Conservation (phyloP, 140 eudicot genomes). For the Cichorium intybus region DNA sequence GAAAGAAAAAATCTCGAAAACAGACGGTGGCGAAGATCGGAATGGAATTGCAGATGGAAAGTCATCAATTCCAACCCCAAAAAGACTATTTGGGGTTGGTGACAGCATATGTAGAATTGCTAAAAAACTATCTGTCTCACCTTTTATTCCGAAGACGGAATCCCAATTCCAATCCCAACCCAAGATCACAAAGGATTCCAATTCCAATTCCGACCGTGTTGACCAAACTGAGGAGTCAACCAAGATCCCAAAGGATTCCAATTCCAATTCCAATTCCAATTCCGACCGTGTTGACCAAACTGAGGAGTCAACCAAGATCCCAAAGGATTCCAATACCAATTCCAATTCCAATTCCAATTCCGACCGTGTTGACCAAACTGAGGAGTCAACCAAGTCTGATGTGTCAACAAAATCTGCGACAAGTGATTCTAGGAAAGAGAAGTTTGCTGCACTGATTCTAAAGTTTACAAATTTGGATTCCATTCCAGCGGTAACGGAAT, state of each 20-base stretch:
- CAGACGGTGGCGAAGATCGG: neutral
- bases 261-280: neutral
- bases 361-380: constrained; percentile 1
- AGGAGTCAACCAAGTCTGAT: constrained; percentile 5
- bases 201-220: neutral
- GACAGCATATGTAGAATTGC: constrained; percentile 32
- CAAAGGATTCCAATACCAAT: neutral
- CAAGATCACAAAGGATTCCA: neutral
- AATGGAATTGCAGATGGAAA: constrained; percentile 7
- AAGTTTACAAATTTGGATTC: constrained; percentile 55
- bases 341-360: too few relatives aligned
- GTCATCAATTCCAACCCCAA: constrained; percentile 25
- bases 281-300: neutral
- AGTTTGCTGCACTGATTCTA: constrained; percentile 42
- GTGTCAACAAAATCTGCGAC: neutral
- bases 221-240: constrained; percentile 12
- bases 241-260: constrained; percentile 16
- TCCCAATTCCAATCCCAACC: constrained; percentile 20
- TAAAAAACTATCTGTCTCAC: constrained; percentile 34
- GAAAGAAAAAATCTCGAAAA: constrained; percentile 22
- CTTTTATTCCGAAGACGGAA: constrained; percentile 22
- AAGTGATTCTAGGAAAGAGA: constrained; percentile 17
- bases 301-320: neutral
- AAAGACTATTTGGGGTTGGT: constrained; percentile 26
- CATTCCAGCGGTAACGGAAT: constrained; percentile 43